phyloP scores from a whole-genome alignment of 179 eudicot species.

The Vitellaria paradoxa region DNA sequence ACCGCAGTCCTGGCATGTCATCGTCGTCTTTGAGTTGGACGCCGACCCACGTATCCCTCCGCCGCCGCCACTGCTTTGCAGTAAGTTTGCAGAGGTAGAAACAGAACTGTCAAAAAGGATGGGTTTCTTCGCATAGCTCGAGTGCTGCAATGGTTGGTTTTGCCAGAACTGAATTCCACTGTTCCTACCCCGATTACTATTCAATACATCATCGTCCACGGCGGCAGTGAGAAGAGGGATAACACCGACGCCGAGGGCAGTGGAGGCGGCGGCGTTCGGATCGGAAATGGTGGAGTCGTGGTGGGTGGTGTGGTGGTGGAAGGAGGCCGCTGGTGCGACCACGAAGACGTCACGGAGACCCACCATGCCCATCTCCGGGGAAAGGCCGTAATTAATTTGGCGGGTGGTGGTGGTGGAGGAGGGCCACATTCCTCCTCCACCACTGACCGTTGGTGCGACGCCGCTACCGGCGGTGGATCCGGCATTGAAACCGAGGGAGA shows the following conservation, averaged over 20 bases:
- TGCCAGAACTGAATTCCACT: conserved; percentile 35
- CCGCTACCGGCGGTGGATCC: conserved; percentile 29
- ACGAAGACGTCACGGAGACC: conserved; percentile 47
- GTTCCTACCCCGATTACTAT: background rate
- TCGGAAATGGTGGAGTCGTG: conserved; percentile 26
- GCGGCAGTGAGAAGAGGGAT: conserved; percentile 42
- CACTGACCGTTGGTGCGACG: conserved; percentile 14
- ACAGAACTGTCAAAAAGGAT: conserved; percentile 14
- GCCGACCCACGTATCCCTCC: conserved; percentile 16
- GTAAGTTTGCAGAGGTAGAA: conserved; percentile 11
- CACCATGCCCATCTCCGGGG: conserved; percentile 57
- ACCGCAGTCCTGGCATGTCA: conserved; percentile 47
- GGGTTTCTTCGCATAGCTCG: conserved; percentile 28
- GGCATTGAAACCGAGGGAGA: conserved; percentile 81
- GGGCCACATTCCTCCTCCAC: conserved; percentile 44
- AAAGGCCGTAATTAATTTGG: conserved; percentile 37
- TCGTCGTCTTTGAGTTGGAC: background rate
- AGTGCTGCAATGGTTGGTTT: conserved; percentile 18
- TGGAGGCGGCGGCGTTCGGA: conserved; percentile 18
- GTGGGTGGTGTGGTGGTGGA: conserved; percentile 28
- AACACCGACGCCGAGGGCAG: conserved; percentile 33
- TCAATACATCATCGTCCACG: conserved; percentile 16
- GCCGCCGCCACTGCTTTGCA: conserved; percentile 16
- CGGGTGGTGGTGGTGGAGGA: conserved; percentile 25
- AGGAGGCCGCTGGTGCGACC: conserved; percentile 51